phyloP scores from a whole-genome alignment of 1,284 basidiomycete genomes.

The Ustilago xerochloae region DNA sequence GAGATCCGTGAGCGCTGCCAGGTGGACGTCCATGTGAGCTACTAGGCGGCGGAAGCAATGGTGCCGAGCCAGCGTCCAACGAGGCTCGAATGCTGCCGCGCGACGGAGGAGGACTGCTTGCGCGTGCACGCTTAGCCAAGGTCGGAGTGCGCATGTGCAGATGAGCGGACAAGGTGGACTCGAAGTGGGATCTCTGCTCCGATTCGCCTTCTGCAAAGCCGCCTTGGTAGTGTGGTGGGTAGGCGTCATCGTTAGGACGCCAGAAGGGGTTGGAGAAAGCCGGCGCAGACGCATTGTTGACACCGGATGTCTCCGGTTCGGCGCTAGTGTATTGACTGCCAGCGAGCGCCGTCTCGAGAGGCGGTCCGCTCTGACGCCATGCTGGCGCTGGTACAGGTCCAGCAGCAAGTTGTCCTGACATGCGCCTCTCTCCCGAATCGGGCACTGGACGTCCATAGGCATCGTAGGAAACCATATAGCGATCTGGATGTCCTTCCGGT shows the following conservation, averaged over 20 bases:
- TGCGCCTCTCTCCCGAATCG: constrained; percentile 9
- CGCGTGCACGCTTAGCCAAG: constrained; percentile 34
- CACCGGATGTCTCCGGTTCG: constrained; percentile 6
- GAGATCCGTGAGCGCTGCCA: constrained; percentile 37
- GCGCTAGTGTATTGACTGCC: constrained; percentile 32
- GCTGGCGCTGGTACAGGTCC: constrained; percentile 4
- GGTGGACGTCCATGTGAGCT: constrained; percentile 51
- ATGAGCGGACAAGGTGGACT: constrained; percentile 54
- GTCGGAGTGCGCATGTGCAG: constrained; percentile 56
- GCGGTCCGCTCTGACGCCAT: constrained; percentile 30
- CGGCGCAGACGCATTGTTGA: constrained; percentile 2
- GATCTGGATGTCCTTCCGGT: constrained; percentile 17
- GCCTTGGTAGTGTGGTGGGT: constrained; percentile 10
- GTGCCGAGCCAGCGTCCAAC: constrained; percentile 32
- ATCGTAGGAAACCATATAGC: constrained; percentile 25
- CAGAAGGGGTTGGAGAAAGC: constrained; percentile 47
- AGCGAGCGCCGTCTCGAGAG: constrained; percentile 36
- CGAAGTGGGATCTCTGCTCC: constrained; percentile 42
- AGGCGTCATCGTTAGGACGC: constrained; percentile 18
- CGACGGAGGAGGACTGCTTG: constrained; percentile 41
- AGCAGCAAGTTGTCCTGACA: constrained; percentile 15
- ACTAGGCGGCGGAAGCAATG: constrained; percentile 38
- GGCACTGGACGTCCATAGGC: constrained; percentile 9
- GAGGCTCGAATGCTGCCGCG: constrained; percentile 38
- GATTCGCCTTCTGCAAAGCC: constrained; percentile 8